Conservation (phyloP, 352 stramenopile genomes). For the Phytopythium litorale region DNA sequence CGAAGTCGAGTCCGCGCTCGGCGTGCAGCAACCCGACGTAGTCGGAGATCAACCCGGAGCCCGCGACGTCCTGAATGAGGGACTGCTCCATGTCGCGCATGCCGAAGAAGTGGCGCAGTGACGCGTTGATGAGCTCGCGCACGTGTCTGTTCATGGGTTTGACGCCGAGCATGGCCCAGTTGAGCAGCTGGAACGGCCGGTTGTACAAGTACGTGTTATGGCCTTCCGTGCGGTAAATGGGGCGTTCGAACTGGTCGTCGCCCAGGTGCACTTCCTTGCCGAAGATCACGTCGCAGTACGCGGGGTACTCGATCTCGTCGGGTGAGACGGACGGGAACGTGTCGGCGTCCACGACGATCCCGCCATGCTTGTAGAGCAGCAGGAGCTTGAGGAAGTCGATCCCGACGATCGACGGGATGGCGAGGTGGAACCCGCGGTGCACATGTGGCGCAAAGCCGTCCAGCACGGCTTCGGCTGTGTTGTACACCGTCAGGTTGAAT, state of each 20-base stretch:
- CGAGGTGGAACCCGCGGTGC: background rate
- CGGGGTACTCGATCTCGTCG: background rate
- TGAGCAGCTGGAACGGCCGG: conserved; percentile 17
- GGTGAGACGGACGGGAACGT: conserved; percentile 3
- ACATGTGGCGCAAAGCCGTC: conserved; percentile 11
- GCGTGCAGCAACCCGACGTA: conserved; percentile 15
- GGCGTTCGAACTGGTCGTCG: background rate
- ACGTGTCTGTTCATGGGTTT: conserved; percentile 12
- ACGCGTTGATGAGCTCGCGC: conserved; percentile 8
- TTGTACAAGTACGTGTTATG: conserved; percentile 5
- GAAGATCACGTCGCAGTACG: conserved; percentile 11
- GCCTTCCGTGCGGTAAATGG: conserved; percentile 3
- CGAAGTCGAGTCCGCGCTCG: conserved; percentile 4
- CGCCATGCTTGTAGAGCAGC: conserved; percentile 16
- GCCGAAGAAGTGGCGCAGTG: conserved; percentile 15
- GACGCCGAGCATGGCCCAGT: conserved; percentile 12
- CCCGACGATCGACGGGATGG: conserved; percentile 8
- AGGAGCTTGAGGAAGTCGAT: conserved; percentile 18
- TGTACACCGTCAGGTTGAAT: conserved; percentile 11
- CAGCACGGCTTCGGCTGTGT: conserved; percentile 6
- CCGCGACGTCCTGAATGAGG: conserved; percentile 14
- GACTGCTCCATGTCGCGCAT: conserved; percentile 13
- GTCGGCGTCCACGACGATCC: conserved; percentile 12
- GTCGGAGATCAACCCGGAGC: conserved; percentile 14
- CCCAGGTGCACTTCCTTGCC: conserved; percentile 8